Conservation (phyloP, 140 eudicot species). For the Eryngium alpinum region DNA sequence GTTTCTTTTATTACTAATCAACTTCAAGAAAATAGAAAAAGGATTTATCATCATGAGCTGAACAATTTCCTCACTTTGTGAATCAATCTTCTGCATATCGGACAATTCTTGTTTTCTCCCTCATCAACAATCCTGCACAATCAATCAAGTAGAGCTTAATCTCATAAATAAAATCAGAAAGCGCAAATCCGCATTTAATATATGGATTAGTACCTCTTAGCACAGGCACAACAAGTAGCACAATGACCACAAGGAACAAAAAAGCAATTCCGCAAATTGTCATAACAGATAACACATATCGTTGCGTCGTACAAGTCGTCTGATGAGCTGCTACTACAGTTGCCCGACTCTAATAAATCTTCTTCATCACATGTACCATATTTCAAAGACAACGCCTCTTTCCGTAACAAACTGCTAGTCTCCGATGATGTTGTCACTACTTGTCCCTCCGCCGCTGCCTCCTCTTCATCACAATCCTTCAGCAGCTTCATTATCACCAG, state of each 20-base stretch:
- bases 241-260: conserved; percentile 61
- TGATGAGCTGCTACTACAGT: conserved; percentile 16
- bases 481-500: conserved; percentile 26
- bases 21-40: not conserved
- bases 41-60: not conserved
- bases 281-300: conserved; percentile 49
- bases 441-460: not conserved
- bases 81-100: conserved; percentile 37
- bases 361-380: conserved; percentile 33
- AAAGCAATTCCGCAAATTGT: conserved; percentile 30
- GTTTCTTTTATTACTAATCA: not conserved
- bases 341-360: conserved; percentile 23
- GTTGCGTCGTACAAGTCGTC: conserved; percentile 37
- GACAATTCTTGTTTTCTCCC: conserved; percentile 31
- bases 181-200: no score
- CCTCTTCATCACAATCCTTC: conserved; percentile 5
- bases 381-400: not conserved
- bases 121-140: conserved; percentile 31
- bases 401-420: conserved; percentile 21
- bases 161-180: not conserved
- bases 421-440: conserved; percentile 16
- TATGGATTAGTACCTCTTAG: conserved; percentile 51
- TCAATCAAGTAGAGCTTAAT: not conserved
- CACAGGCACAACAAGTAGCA: conserved; percentile 41
- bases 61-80: conserved; percentile 28